phyloP scores from a whole-genome alignment of 2,329 filamentous ascomycete species.

The Xylaria sp. region DNA sequence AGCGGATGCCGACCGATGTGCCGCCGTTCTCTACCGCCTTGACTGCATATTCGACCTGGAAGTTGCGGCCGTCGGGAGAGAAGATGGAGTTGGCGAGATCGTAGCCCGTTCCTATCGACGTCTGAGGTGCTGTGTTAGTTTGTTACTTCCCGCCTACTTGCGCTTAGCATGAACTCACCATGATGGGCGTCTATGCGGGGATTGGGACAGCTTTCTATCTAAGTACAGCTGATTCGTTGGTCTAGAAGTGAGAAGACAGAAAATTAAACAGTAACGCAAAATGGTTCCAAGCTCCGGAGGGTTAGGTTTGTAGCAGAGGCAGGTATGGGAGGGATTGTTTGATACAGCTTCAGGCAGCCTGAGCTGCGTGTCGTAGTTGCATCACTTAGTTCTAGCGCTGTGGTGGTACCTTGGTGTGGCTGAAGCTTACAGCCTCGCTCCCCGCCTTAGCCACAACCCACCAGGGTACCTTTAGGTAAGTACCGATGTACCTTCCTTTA shows the following conservation, averaged over 20 bases:
- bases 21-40: constrained; percentile 99
- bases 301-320: constrained; percentile 10
- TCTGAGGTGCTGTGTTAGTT: constrained; percentile 64
- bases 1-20: constrained; percentile 94
- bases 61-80: constrained; percentile 98
- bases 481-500: not conserved
- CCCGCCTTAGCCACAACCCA: constrained; percentile 11
- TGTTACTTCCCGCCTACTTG: not conserved
- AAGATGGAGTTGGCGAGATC: constrained; percentile 99
- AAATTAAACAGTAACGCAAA: not conserved
- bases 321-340: constrained; percentile 34
- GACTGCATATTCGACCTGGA: constrained; percentile 98
- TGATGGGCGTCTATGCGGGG: constrained; percentile 27
- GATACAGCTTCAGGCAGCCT: constrained; percentile 44
- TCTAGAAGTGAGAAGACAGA: not conserved
- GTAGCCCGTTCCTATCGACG: constrained; percentile 99
- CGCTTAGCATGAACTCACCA: constrained; percentile 28
- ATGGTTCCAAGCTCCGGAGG: constrained; percentile 36
- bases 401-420: constrained; percentile 22
- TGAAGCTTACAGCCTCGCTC: constrained; percentile 27
- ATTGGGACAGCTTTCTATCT: not conserved
- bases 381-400: constrained; percentile 26
- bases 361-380: constrained; percentile 48
- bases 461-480: not conserved
- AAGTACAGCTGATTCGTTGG: constrained; percentile 8